A percentile compares a stretch with the other conserved stretches of the same genome.
Conservation (phyloP, 1,139 yeast species). For the Geotrichum phurueaensis region DNA sequence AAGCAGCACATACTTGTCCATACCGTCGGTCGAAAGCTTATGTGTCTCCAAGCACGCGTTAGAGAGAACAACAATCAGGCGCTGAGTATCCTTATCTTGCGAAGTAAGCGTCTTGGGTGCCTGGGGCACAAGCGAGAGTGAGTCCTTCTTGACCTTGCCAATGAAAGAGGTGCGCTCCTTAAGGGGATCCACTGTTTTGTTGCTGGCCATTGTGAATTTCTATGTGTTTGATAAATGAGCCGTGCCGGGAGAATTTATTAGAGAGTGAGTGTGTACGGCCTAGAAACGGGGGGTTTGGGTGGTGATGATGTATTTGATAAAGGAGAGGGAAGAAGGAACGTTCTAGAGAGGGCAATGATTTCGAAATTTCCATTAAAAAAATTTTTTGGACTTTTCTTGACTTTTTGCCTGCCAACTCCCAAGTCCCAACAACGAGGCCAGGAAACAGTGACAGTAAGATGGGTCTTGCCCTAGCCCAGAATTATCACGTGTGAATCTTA, state of each 20-base stretch:
- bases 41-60: slow-evolving; percentile 96
- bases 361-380: background rate
- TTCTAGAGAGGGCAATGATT: background rate
- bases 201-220: background rate
- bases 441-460: background rate
- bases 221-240: slow-evolving; percentile 19
- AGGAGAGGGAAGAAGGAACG: background rate
- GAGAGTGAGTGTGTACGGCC: background rate
- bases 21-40: slow-evolving; percentile 76
- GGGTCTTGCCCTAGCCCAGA: background rate
- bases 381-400: background rate
- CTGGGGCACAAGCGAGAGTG: slow-evolving; percentile 66
- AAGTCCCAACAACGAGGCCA: background rate
- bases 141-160: slow-evolving; percentile 17
- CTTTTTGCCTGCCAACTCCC: background rate
- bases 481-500: background rate
- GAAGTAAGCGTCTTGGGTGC: slow-evolving; percentile 79
- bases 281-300: background rate
- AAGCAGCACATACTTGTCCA: slow-evolving; percentile 84
- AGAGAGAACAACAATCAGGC: slow-evolving; percentile 85
- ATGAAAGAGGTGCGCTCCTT: slow-evolving; percentile 14
- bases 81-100: slow-evolving; percentile 72
- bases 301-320: background rate
- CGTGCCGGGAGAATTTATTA: background rate
- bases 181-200: slow-evolving; percentile 8